Evolutionary conservation across 2,329 filamentous ascomycete species (phyloP).

Genomic region (Colletotrichum sp.): DNA sequence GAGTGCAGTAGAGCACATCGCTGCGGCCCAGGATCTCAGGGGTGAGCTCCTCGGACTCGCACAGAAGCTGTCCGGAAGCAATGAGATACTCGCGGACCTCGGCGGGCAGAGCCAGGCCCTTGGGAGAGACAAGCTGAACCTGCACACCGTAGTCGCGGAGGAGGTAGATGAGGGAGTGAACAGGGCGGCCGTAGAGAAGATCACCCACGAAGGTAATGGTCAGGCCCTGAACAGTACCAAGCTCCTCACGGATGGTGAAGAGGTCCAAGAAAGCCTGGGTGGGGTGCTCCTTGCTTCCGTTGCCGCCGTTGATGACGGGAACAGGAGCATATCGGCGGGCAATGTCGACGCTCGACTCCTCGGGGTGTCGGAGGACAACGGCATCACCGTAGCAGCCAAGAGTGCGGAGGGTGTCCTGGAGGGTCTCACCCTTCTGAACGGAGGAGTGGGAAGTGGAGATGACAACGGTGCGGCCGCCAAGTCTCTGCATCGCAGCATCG

Average conservation of each 20-base stretch:
- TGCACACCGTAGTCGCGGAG: slow-evolving; percentile 95
- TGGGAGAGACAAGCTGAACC: slow-evolving; percentile 89
- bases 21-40: slow-evolving; percentile 84
- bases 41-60: slow-evolving; percentile 80
- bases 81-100: slow-evolving; percentile 77
- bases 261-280: slow-evolving; percentile 97
- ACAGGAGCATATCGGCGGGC: slow-evolving; percentile 89
- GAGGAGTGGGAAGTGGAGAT: slow-evolving; percentile 86
- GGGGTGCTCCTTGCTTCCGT: slow-evolving; percentile 94
- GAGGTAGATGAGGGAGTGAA: slow-evolving; percentile 93
- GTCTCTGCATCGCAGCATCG: slow-evolving; percentile 97
- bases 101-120: slow-evolving; percentile 76
- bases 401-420: slow-evolving; percentile 93
- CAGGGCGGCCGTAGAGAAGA: slow-evolving; percentile 88
- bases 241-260: slow-evolving; percentile 97
- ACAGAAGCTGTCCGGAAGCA: slow-evolving; percentile 75
- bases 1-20: slow-evolving; percentile 96
- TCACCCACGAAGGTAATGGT: slow-evolving; percentile 97
- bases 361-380: slow-evolving; percentile 92
- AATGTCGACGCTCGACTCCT: slow-evolving; percentile 78
- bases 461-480: slow-evolving; percentile 85
- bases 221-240: slow-evolving; percentile 92
- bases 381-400: slow-evolving; percentile 94
- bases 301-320: slow-evolving; percentile 96
- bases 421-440: slow-evolving; percentile 90